Evolutionary conservation across 768 basidiomycete species (phyloP).

Genomic region (Collybiopsis confluens): DNA sequence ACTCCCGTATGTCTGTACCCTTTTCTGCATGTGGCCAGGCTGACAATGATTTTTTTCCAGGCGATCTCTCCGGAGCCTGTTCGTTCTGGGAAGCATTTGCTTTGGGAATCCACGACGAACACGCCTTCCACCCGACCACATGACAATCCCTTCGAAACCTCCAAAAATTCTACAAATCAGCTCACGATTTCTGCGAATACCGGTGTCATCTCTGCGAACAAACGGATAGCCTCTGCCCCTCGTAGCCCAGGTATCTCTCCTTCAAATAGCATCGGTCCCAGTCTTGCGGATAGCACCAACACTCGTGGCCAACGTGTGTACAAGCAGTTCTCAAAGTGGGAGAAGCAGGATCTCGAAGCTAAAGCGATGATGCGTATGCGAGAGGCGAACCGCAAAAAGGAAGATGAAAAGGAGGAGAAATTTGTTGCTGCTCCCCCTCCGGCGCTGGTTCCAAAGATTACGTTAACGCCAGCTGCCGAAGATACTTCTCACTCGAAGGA

Average conservation of each 20-base stretch:
- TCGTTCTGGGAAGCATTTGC: constrained; percentile 55
- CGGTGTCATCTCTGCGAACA: constrained; percentile 41
- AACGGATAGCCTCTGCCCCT: constrained; percentile 36
- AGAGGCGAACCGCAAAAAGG: constrained; percentile 39
- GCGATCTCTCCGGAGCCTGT: constrained; percentile 14
- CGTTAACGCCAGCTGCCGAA: constrained; percentile 23
- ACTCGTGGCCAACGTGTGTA: constrained; percentile 22
- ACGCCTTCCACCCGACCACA: constrained; percentile 29
- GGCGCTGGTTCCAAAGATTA: constrained; percentile 16
- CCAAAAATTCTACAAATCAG: constrained; percentile 20
- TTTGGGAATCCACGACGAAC: constrained; percentile 61
- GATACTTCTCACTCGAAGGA: constrained; percentile 15
- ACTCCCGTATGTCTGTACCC: constrained; percentile 21
- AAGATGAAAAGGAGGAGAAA: constrained; percentile 38
- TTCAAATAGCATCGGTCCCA: constrained; percentile 9
- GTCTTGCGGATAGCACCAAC: constrained; percentile 56
- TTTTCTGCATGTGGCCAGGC: too few relatives aligned
- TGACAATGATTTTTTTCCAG: too few relatives aligned
- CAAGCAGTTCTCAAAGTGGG: constrained; percentile 61
- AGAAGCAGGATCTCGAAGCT: constrained; percentile 82
- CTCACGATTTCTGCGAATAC: constrained; percentile 41
- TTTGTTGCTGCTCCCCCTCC: constrained; percentile 20
- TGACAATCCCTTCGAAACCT: constrained; percentile 19
- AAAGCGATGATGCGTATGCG: constrained; percentile 72
- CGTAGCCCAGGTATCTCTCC: constrained; percentile 25